These are phyloP conservation scores for Thielaviopsis populi DNA, from an alignment of 2,329 filamentous ascomycete species.

Conservation along the genomic window DNA sequence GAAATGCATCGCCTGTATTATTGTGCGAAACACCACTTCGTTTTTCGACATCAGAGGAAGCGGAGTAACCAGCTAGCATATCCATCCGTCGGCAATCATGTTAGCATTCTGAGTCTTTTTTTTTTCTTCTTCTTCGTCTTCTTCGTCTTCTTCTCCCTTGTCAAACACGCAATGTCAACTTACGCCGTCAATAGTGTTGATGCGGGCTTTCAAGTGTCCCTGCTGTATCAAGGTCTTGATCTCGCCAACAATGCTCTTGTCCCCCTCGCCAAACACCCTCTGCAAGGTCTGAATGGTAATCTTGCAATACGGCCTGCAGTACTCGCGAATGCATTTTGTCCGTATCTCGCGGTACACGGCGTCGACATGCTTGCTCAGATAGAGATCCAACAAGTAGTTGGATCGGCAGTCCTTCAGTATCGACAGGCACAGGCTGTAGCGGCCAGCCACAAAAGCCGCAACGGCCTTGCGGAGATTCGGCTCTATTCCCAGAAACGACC, in stretches of 20 bases:
- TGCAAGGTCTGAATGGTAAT: slow-evolving; percentile 71
- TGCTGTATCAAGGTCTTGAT: slow-evolving; percentile 62
- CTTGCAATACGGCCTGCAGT: slow-evolving; percentile 77
- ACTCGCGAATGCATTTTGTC: slow-evolving; percentile 84
- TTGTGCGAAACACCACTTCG: slow-evolving; percentile 6
- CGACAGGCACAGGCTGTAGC: slow-evolving; percentile 71
- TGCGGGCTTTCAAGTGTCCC: slow-evolving; percentile 57
- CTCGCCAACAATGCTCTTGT: slow-evolving; percentile 54
- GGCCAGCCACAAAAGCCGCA: slow-evolving; percentile 73
- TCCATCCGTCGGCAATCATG: too few species aligned
- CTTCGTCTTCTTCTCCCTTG: too few species aligned
- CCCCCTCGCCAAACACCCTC: slow-evolving; percentile 53
- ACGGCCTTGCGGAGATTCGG: slow-evolving; percentile 89
- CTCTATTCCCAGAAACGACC: slow-evolving; percentile 78
- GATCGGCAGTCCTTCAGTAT: slow-evolving; percentile 67
- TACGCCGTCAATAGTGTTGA: slow-evolving; percentile 70
- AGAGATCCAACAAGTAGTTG: slow-evolving; percentile 83
- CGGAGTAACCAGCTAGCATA: slow-evolving; percentile 17
- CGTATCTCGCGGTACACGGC: slow-evolving; percentile 61
- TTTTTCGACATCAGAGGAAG: not conserved
- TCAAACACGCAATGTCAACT: slow-evolving; percentile 19
- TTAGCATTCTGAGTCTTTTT: too few species aligned
- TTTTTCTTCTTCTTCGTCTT: too few species aligned
- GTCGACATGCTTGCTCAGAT: slow-evolving; percentile 60
- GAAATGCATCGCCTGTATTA: not conserved